A percentile compares a stretch with the other conserved stretches of the same genome.
These are phyloP conservation scores for Cerioporus squamosus DNA, from an alignment of 1,284 basidiomycete species.

Conservation along the genomic window DNA sequence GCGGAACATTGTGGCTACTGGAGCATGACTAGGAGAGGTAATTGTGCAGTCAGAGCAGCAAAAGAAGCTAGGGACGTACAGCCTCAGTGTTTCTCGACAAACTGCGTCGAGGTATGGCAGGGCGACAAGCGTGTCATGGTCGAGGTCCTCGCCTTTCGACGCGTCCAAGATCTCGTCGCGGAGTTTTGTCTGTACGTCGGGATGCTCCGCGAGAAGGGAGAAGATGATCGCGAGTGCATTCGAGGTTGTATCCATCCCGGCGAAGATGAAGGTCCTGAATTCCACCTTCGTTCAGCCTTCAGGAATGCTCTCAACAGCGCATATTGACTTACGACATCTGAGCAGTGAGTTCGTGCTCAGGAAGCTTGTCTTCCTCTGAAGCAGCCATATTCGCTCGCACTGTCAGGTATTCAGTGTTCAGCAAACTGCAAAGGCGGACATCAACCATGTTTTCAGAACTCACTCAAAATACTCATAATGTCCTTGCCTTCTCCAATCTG, in stretches of 20 bases:
- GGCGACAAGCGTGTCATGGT: slow-evolving; percentile 21
- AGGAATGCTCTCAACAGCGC: background rate
- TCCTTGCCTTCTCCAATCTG: slow-evolving; percentile 46
- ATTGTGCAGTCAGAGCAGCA: background rate
- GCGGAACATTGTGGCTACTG: background rate
- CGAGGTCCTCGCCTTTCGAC: slow-evolving; percentile 11
- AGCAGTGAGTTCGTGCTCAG: slow-evolving; percentile 8
- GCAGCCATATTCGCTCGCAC: slow-evolving; percentile 12
- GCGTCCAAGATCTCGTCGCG: slow-evolving; percentile 21
- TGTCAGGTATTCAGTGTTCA: background rate
- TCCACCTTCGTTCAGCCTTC: background rate
- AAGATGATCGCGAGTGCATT: slow-evolving; percentile 22
- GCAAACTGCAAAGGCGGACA: background rate
- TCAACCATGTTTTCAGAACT: background rate
- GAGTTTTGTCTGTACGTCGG: slow-evolving; percentile 23
- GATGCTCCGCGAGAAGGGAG: slow-evolving; percentile 21
- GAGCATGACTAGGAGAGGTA: background rate
- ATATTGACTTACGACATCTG: slow-evolving; percentile 15
- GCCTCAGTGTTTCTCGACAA: slow-evolving; percentile 28
- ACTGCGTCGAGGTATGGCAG: slow-evolving; percentile 28
- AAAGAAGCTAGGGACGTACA: slow-evolving; percentile 13
- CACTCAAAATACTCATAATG: slow-evolving; percentile 47
- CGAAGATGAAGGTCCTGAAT: slow-evolving; percentile 25
- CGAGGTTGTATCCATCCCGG: slow-evolving; percentile 27
- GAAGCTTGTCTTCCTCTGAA: slow-evolving; percentile 4